phyloP scores from a whole-genome alignment of 371 early-diverging fungal species.

The Mortierella sp. region DNA sequence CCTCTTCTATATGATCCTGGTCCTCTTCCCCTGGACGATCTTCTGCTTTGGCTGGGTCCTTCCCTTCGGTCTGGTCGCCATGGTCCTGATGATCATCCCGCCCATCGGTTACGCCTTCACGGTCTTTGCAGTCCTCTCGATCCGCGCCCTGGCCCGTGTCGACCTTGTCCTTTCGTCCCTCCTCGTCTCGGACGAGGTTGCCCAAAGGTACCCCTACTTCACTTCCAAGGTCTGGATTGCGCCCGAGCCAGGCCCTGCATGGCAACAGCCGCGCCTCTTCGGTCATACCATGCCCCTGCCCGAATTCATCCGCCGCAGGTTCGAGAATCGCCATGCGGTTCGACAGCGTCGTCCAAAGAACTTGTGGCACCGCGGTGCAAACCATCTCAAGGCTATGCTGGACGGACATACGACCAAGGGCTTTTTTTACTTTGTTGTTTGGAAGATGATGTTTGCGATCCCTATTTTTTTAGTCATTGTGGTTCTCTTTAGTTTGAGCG shows the following conservation, averaged over 20 bases:
- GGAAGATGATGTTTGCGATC: slow-evolving; percentile 53
- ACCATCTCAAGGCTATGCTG: slow-evolving; percentile 20
- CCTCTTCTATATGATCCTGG: slow-evolving; percentile 23
- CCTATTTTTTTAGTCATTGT: slow-evolving; percentile 19
- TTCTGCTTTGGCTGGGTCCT: slow-evolving; percentile 49
- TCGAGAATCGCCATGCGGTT: slow-evolving; percentile 19
- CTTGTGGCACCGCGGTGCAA: slow-evolving; percentile 31
- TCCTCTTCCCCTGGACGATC: slow-evolving; percentile 44
- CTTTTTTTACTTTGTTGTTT: slow-evolving; percentile 54
- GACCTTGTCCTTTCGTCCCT: slow-evolving; percentile 35
- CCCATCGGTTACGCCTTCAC: slow-evolving; percentile 42
- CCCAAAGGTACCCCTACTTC: slow-evolving; percentile 17
- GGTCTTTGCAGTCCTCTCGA: slow-evolving; percentile 32
- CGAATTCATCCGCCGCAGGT: slow-evolving; percentile 14
- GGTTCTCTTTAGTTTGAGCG: slow-evolving; percentile 6
- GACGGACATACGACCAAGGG: slow-evolving; percentile 32
- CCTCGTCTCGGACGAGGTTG: slow-evolving; percentile 34
- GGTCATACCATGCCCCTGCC: slow-evolving; percentile 40
- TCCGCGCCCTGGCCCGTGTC: slow-evolving; percentile 44
- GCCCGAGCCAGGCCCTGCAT: slow-evolving; percentile 37
- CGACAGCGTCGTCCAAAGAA: slow-evolving; percentile 30
- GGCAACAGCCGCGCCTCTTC: slow-evolving; percentile 28
- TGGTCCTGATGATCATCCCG: slow-evolving; percentile 33
- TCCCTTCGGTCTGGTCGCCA: slow-evolving; percentile 7
- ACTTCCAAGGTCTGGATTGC: slow-evolving; percentile 25